Conservation (phyloP, 805 yeast species). For the Metschnikowia anglica region DNA sequence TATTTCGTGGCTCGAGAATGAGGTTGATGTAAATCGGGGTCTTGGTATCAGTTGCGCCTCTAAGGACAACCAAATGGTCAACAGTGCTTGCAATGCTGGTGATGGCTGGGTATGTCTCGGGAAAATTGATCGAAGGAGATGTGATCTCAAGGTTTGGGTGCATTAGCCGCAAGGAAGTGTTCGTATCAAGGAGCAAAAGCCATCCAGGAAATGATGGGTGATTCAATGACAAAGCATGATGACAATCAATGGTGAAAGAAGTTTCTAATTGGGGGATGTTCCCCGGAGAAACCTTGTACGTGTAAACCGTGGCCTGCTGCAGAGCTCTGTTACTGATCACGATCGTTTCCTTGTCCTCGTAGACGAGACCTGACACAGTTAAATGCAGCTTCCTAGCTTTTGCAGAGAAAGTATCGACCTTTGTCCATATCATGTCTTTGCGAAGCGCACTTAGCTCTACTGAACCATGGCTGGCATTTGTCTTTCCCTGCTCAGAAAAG, state of each 20-base stretch:
- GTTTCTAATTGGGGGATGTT: slow-evolving; percentile 30
- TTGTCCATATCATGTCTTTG: slow-evolving; percentile 72
- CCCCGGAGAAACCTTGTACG: slow-evolving; percentile 41
- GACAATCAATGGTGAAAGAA: slow-evolving; percentile 19
- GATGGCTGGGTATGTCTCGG: slow-evolving; percentile 23
- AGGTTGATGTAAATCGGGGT: slow-evolving; percentile 32
- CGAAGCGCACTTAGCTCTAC: slow-evolving; percentile 34
- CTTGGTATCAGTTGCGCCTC: slow-evolving; percentile 21
- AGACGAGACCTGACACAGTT: slow-evolving; percentile 40
- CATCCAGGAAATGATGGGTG: slow-evolving; percentile 42
- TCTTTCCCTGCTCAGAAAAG: slow-evolving; percentile 27
- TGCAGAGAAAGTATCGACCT: slow-evolving; percentile 45
- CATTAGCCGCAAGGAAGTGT: slow-evolving; percentile 39
- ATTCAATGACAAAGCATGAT: slow-evolving; percentile 34
- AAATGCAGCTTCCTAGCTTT: slow-evolving; percentile 32
- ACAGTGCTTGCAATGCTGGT: slow-evolving; percentile 28
- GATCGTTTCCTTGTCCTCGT: slow-evolving; percentile 59
- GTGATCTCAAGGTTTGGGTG: slow-evolving; percentile 58
- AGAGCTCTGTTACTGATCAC: slow-evolving; percentile 49
- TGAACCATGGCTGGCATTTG: slow-evolving; percentile 12
- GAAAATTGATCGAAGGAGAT: slow-evolving; percentile 31
- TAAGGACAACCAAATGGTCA: slow-evolving; percentile 29
- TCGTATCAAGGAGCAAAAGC: slow-evolving; percentile 41
- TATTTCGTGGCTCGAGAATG: slow-evolving; percentile 44
- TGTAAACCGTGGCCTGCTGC: slow-evolving; percentile 48